These are phyloP conservation scores for Rutstroemia sp. DNA, from an alignment of 2,329 filamentous ascomycete species.

Conservation along the genomic window DNA sequence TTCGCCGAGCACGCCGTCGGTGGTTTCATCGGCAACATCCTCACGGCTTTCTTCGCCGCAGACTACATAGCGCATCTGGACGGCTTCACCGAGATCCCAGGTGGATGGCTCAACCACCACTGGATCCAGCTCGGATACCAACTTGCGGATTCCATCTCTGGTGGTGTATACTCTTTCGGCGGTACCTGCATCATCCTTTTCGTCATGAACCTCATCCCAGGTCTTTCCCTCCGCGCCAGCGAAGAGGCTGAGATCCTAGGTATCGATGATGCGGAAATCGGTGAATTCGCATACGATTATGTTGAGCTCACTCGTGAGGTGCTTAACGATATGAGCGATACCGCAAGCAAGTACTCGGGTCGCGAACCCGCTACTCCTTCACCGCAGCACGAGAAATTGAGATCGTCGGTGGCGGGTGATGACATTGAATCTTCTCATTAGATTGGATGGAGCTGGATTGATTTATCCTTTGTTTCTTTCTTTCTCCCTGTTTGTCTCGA, in stretches of 20 bases:
- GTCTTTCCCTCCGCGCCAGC: conserved; percentile 63
- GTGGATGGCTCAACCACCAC: conserved; percentile 78
- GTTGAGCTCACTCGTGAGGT: conserved; percentile 70
- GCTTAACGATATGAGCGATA: conserved; percentile 21
- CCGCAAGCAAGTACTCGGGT: conserved; percentile 3
- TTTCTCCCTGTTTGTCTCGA: too few species aligned
- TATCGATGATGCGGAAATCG: conserved; percentile 84
- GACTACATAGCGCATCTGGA: conserved; percentile 80
- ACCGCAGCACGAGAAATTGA: background rate
- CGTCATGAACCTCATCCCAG: conserved; percentile 70
- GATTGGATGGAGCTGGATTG: too few species aligned
- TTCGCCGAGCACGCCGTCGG: conserved; percentile 78
- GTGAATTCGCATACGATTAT: conserved; percentile 94
- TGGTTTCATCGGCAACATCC: conserved; percentile 70
- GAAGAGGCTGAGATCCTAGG: conserved; percentile 77
- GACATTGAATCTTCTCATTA: background rate
- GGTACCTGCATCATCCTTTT: conserved; percentile 74
- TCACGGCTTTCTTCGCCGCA: conserved; percentile 76
- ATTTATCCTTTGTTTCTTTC: too few species aligned
- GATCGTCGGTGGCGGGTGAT: background rate
- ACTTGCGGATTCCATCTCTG: conserved; percentile 70
- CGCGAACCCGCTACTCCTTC: background rate
- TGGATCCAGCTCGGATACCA: conserved; percentile 82
- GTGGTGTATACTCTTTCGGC: conserved; percentile 70
- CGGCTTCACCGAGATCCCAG: conserved; percentile 56